Percentiles rank a stretch among this genome's conserved stretches.
Evolutionary conservation across 371 early-diverging fungal genomes (phyloP).

Genomic region (Rhizopus sp.): DNA sequence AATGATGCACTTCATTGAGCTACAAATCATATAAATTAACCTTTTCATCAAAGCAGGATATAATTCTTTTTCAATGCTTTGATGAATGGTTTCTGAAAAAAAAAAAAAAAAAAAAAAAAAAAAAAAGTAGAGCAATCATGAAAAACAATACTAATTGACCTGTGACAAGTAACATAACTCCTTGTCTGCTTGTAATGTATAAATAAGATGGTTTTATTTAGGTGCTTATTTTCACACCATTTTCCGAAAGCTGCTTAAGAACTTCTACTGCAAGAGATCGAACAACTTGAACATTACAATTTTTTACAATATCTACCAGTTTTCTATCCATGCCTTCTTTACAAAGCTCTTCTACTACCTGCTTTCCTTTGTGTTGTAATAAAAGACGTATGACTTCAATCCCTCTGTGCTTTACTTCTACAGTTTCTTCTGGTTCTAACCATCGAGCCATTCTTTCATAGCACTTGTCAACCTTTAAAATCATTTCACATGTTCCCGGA

Average conservation of each 20-base stretch:
- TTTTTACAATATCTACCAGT: constrained; percentile 46
- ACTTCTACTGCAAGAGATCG: constrained; percentile 62
- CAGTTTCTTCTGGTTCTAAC: constrained; percentile 37
- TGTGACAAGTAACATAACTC: too few relatives aligned
- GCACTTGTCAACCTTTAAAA: constrained; percentile 55
- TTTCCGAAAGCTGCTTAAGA: constrained; percentile 52
- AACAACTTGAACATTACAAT: constrained; percentile 51
- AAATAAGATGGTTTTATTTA: constrained; percentile 35
- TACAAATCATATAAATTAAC: too few relatives aligned
- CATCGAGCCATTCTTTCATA: constrained; percentile 52
- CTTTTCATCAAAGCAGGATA: too few relatives aligned
- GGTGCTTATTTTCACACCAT: constrained; percentile 44
- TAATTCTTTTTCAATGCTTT: too few relatives aligned
- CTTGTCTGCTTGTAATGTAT: neutral
- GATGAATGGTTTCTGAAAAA: too few relatives aligned
- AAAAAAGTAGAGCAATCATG: too few relatives aligned
- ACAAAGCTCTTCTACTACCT: constrained; percentile 26
- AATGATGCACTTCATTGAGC: too few relatives aligned
- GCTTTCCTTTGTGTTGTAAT: constrained; percentile 35
- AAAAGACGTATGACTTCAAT: constrained; percentile 55
- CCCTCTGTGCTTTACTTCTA: constrained; percentile 56
- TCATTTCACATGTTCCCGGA: constrained; percentile 54
- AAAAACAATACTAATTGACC: too few relatives aligned
- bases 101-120: too few relatives aligned
- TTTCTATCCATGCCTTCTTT: constrained; percentile 35